Evolutionary conservation across 352 stramenopile species (phyloP).

Genomic region (Phytophthora niederhauseri): DNA sequence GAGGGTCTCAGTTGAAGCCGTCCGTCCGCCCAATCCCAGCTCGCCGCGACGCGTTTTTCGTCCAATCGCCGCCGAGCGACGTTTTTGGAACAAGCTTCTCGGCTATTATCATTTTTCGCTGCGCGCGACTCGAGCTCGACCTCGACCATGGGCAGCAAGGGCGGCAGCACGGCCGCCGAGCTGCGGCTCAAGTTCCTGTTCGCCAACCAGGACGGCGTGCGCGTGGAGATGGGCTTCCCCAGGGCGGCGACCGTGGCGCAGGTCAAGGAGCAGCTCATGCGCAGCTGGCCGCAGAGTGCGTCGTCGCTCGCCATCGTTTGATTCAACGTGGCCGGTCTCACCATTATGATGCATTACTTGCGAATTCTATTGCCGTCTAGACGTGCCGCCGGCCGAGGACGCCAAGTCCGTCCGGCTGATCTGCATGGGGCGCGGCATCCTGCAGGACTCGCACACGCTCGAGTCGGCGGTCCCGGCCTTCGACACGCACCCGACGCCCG

Average conservation of each 20-base stretch:
- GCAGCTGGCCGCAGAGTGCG: slow-evolving; percentile 67
- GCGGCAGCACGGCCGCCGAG: slow-evolving; percentile 52
- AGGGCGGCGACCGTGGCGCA: slow-evolving; percentile 51
- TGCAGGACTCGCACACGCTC: slow-evolving; percentile 92
- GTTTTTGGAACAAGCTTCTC: not conserved
- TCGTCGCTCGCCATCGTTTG: not conserved
- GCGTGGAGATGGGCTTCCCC: slow-evolving; percentile 64
- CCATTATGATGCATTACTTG: not conserved
- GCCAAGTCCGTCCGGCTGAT: slow-evolving; percentile 89
- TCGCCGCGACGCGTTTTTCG: not conserved
- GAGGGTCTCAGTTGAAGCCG: slow-evolving; percentile 2
- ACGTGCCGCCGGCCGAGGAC: slow-evolving; percentile 52
- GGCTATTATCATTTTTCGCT: not conserved
- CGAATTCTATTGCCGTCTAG: slow-evolving; percentile 31
- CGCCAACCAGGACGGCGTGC: slow-evolving; percentile 80
- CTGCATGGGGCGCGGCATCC: slow-evolving; percentile 94
- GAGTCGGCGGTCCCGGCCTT: slow-evolving; percentile 89
- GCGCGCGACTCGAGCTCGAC: not conserved
- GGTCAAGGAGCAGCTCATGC: slow-evolving; percentile 74
- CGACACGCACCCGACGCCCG: slow-evolving; percentile 94
- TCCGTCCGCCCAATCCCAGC: slow-evolving; percentile 18
- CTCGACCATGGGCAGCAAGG: slow-evolving; percentile 16
- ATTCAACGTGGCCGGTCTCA: not conserved
- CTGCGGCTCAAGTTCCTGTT: slow-evolving; percentile 87
- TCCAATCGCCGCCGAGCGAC: slow-evolving; percentile 1